Evolutionary conservation across 305 asterid species (phyloP), one percentile per base, ranked within the genome.

Genomic region (Stenogyne calaminthoides): DNA sequence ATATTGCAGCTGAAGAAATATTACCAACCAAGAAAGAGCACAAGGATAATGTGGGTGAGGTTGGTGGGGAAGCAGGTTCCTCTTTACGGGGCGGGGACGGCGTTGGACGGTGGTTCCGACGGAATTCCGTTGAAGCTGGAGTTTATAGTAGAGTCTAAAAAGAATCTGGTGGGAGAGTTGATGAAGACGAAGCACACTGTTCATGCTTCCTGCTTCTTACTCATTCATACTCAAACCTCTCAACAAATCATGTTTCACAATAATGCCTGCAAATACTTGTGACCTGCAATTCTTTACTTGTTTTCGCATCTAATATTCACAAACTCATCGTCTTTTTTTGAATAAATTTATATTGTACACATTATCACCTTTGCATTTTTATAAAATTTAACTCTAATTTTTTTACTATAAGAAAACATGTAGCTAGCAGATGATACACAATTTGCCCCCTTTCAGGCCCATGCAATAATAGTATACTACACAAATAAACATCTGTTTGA

Each of bases 41-140:
- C 32, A 1, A 54, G 79, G 75, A 29, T 9, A 9, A 22, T 78
- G 84, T 27, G 78, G 56, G 83, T 93, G 77, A 70, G 54, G 64
- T 36, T 93, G 56, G 74, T 75, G 19, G 98, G 98, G 25, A 40
- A 51, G 10, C 69, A 52, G 46, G 81, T 93, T 60, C 92, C 97
- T 6, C 82, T 93, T 0, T 93, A 93, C 60, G 98, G 98, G 1
- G 88, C 90, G 0, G 96, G 90, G 37, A 51, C 58, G 44, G 70
- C 79, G n/a, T 44, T 86, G 22, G 29, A 25, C 2, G 66, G 65
- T 7, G 80, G 61, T 15, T 71, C 46, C 6, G 58, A 27, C 4
- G 81, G 78, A 5, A 68, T 93, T 64, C 92, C 91, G 22, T 62
- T 91, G 54, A 83, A 47, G 69, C 44, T 93, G 74, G 84, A 87